Evolutionary conservation across 495 filamentous ascomycete species (phyloP).

Genomic region (Ramalina intermedia): DNA sequence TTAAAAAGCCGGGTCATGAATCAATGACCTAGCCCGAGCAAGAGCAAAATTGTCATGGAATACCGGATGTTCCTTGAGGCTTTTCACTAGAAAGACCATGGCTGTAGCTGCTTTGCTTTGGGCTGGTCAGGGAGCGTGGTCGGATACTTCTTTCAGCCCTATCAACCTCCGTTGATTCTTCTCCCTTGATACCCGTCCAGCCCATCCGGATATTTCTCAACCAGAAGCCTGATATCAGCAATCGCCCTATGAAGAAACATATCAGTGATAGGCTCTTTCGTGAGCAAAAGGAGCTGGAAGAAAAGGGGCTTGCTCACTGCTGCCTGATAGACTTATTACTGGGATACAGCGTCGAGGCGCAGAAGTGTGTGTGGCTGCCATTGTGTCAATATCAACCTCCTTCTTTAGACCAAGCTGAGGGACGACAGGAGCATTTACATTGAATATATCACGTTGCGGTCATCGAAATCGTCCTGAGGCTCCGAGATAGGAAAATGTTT

Average conservation of each 20-base stretch:
- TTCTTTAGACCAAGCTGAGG: no score
- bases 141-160: no score
- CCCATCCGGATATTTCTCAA: conserved; percentile 5
- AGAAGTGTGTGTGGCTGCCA: conserved; percentile 3
- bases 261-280: no score
- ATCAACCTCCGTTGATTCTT: no score
- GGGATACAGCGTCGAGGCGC: conserved; percentile 3
- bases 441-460: conserved; percentile 18
- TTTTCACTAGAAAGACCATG: no score
- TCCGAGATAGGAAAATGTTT: conserved; percentile 15
- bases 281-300: no score
- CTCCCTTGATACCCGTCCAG: conserved; percentile 8
- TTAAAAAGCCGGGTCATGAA: no score
- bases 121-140: no score
- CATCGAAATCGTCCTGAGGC: conserved; percentile 16
- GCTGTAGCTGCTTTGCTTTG: no score
- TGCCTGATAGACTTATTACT: conserved; percentile 9
- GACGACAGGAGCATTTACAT: conserved; percentile 8
- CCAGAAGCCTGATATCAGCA: conserved; percentile 6
- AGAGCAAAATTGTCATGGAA: no score
- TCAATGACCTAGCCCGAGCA: no score
- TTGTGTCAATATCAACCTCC: neutral
- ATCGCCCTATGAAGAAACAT: neutral
- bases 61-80: no score
- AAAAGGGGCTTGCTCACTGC: neutral